These are phyloP conservation scores for Amanita rubescens DNA, from an alignment of 768 basidiomycete species.

Conservation along the genomic window DNA sequence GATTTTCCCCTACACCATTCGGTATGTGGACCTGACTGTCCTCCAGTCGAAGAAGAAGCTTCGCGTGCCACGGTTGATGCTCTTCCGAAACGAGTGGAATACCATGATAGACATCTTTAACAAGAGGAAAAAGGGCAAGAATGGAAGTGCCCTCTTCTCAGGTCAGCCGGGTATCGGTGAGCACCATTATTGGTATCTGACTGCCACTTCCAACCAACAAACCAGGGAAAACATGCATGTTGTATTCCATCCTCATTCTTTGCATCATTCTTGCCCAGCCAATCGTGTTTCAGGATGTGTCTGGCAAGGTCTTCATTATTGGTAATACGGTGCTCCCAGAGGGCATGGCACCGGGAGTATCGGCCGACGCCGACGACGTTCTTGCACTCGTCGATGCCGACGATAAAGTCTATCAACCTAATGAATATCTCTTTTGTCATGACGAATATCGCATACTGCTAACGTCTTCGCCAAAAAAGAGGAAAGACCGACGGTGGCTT, in stretches of 20 bases:
- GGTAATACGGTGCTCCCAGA: neutral
- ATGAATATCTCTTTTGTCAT: neutral
- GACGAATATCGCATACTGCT: neutral
- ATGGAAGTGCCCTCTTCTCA: conserved; percentile 7
- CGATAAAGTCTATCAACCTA: neutral
- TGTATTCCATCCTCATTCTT: conserved; percentile 6
- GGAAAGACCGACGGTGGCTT: conserved; percentile 8
- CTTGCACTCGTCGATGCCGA: conserved; percentile 9
- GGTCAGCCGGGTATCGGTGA: conserved; percentile 12
- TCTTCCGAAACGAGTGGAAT: conserved; percentile 9
- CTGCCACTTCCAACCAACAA: too few relatives aligned
- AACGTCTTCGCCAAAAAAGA: too few relatives aligned
- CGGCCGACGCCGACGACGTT: neutral
- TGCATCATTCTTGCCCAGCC: conserved; percentile 8
- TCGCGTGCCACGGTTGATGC: conserved; percentile 9
- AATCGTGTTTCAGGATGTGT: conserved; percentile 8
- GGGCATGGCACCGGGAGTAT: neutral
- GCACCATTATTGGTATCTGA: neutral
- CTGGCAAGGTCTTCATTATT: conserved; percentile 6
- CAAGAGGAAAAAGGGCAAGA: neutral
- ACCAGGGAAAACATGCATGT: too few relatives aligned
- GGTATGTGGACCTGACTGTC: conserved; percentile 12
- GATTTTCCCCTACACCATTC: conserved; percentile 9
- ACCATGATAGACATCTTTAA: conserved; percentile 6
- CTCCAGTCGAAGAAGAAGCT: neutral